Evolutionary conservation across 78 protist genomes (phyloP), one percentile per base, ranked within the genome.

Genomic region (Acrasis kona): DNA sequence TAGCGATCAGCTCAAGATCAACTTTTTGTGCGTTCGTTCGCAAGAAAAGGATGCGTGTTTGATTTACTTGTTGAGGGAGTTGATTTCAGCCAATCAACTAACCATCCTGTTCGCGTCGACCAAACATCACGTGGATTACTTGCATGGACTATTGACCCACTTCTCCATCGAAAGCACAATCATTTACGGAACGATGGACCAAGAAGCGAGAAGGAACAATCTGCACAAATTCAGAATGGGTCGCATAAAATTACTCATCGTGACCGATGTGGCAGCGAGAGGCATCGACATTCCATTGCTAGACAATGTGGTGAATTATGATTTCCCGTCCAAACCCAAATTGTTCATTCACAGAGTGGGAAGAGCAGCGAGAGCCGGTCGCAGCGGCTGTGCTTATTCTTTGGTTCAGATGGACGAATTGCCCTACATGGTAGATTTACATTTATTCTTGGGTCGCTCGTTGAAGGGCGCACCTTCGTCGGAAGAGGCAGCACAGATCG

Each of bases 191-290:
- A 31, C 89, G 29, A 85, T 97, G 87, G 99, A 97, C 73, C 85
- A 72, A 28, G 69, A 84, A 12, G 97, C 96, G 19, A 85, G 97
- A 57, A 92, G 86, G 42, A 86, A 84, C 38, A 80, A 81, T 61
- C 27, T 97, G 31, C 96, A 82, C 61, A 72, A 68, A 41, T 96
- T 96, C 66, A 73, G 93, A 30, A 31, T 50, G 3, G 38, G 73
- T 0, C 38, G 77, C 70, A 30, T 78, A 10, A 66, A 37, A 31
- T 40, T 93, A 1, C 72, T 98, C 37, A 30, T 98, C 3, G 99
- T 96, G 41, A 98, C 99, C 7, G 99, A 98, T 80, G 89, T 98
- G 1, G 99, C 99, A 0, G 98, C 99, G 0, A 95, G 99, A 30
- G 99, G 99, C 65, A 79, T 96, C 12, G 99, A 98, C 79, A 89